Evolutionary conservation across 78 protist species (phyloP).

Genomic region (Acrasis kona): DNA sequence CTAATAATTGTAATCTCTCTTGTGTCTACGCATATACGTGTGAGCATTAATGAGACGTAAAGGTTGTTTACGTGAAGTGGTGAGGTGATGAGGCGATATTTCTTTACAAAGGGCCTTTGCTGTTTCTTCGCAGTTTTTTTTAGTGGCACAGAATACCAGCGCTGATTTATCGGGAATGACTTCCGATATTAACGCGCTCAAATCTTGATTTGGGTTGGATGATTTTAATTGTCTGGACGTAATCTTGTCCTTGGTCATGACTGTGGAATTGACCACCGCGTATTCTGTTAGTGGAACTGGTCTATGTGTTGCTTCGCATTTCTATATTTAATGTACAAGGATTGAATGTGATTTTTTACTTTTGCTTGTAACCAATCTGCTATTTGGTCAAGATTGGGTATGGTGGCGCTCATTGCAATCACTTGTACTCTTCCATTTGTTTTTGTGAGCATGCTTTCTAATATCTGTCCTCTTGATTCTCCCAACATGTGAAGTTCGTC

Average conservation of each 20-base stretch:
- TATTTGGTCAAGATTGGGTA: slow-evolving; percentile 22
- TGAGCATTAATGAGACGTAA: background rate
- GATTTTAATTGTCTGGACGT: background rate
- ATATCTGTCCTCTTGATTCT: slow-evolving; percentile 41
- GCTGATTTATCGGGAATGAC: background rate
- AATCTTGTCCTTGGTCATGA: background rate
- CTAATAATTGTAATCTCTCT: background rate
- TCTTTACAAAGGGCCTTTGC: background rate
- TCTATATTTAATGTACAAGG: background rate
- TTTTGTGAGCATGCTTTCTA: slow-evolving; percentile 41
- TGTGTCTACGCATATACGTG: background rate
- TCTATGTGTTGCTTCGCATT: background rate
- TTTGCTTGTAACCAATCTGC: slow-evolving; percentile 29
- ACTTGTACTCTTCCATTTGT: slow-evolving; percentile 36
- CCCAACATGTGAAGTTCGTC: slow-evolving; percentile 54
- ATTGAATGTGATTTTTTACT: background rate
- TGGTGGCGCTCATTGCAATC: slow-evolving; percentile 57
- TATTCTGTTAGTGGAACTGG: slow-evolving; percentile 31
- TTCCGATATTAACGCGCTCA: background rate
- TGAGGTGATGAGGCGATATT: background rate
- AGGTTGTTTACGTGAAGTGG: background rate
- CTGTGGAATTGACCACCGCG: background rate
- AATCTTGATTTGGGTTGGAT: background rate
- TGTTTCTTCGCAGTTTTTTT: slow-evolving; percentile 15
- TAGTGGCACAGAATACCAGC: slow-evolving; percentile 23